Percentiles rank a stretch among this genome's conserved stretches.
Evolutionary conservation across 331 rosid genomes (phyloP).

Genomic region (Pyracantha coccinea): DNA sequence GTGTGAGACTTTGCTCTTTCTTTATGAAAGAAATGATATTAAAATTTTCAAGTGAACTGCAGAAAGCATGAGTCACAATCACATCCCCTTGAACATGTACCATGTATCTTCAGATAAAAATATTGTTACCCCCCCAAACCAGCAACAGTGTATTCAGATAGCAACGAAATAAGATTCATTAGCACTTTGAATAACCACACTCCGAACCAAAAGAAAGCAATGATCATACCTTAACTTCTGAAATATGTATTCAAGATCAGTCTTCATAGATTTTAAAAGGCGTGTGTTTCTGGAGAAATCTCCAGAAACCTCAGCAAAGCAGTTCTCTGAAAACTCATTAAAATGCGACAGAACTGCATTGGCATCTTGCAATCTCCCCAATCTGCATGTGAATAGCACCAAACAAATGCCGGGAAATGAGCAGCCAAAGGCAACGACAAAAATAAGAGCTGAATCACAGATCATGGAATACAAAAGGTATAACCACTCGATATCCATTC

Average conservation of each 20-base stretch:
- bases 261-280: slow-evolving; percentile 56
- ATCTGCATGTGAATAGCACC: slow-evolving; percentile 26
- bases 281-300: slow-evolving; percentile 62
- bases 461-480: background rate
- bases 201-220: background rate
- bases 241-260: slow-evolving; percentile 86
- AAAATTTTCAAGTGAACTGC: background rate
- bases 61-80: background rate
- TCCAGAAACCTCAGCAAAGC: slow-evolving; percentile 61
- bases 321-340: slow-evolving; percentile 74
- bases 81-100: background rate
- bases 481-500: background rate
- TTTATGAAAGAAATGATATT: background rate
- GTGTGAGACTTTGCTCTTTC: too few relatives aligned
- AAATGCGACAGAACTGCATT: slow-evolving; percentile 87
- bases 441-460: background rate
- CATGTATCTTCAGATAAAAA: background rate
- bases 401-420: background rate
- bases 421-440: background rate
- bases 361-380: slow-evolving; percentile 96
- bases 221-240: slow-evolving; percentile 66
- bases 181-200: background rate
- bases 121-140: too few relatives aligned
- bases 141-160: too few relatives aligned
- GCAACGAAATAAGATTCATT: background rate